These are phyloP conservation scores for Simplicillium aogashimaense DNA, from an alignment of 2,329 filamentous ascomycete genomes.

Conservation along the genomic window DNA sequence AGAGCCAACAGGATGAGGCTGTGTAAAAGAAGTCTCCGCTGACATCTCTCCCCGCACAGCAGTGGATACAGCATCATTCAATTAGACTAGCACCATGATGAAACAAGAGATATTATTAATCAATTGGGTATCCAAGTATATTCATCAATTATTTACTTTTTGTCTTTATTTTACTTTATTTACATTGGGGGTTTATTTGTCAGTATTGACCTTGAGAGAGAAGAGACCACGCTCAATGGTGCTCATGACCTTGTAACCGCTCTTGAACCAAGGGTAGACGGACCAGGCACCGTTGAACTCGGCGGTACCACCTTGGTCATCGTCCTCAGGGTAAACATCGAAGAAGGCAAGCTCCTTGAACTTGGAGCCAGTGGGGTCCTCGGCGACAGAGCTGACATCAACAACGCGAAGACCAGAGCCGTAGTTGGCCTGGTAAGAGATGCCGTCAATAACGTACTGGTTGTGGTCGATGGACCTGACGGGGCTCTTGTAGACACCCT, in stretches of 20 bases:
- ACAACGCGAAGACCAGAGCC: constrained; percentile 32
- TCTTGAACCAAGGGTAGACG: constrained; percentile 32
- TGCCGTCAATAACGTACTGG: constrained; percentile 30
- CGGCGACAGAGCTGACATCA: constrained; percentile 18
- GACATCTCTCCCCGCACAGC: too few species aligned
- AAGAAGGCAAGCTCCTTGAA: constrained; percentile 34
- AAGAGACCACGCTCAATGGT: constrained; percentile 36
- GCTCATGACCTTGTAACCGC: constrained; percentile 33
- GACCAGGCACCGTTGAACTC: constrained; percentile 31
- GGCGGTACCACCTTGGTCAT: constrained; percentile 21
- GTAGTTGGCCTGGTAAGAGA: constrained; percentile 36
- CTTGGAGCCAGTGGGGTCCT: constrained; percentile 25
- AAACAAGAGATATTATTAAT: too few species aligned
- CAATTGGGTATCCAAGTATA: too few species aligned
- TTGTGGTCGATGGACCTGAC: constrained; percentile 33
- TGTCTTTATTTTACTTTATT: too few species aligned
- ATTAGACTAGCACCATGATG: too few species aligned
- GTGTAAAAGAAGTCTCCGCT: too few species aligned
- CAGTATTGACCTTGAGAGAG: constrained; percentile 22
- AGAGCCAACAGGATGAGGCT: too few species aligned
- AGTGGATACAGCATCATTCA: too few species aligned
- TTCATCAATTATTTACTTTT: too few species aligned
- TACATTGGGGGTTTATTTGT: neutral
- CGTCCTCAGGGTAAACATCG: constrained; percentile 36
- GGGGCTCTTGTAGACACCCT: constrained; percentile 27